Evolutionary conservation across 2,329 filamentous ascomycete genomes (phyloP).

Genomic region (Cladosporium oxysporum): DNA sequence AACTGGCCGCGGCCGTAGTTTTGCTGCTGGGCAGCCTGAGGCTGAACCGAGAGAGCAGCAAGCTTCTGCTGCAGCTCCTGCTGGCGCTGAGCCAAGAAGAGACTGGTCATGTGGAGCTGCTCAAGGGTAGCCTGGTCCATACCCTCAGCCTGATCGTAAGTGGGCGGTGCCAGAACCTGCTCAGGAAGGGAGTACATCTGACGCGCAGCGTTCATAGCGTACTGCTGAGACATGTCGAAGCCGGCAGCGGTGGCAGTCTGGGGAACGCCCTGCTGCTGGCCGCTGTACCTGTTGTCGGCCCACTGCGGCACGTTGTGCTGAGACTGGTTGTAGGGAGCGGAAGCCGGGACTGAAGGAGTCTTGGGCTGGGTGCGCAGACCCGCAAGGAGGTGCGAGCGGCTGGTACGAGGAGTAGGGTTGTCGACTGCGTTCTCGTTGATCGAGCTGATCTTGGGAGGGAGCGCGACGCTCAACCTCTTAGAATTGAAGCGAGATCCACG

Average conservation of each 20-base stretch:
- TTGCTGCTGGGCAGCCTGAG: constrained; percentile 57
- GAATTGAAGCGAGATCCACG: constrained; percentile 77
- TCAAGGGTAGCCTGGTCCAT: constrained; percentile 87
- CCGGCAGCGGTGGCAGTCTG: constrained; percentile 61
- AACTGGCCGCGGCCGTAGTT: constrained; percentile 39
- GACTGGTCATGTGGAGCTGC: constrained; percentile 85
- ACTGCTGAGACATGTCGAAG: constrained; percentile 47
- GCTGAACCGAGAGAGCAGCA: constrained; percentile 76
- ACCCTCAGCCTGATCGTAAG: constrained; percentile 69
- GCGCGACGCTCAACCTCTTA: constrained; percentile 83
- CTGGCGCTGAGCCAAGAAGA: constrained; percentile 92
- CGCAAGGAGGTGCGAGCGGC: constrained; percentile 89
- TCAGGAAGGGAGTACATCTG: constrained; percentile 73
- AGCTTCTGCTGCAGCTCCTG: constrained; percentile 94
- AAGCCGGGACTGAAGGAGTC: constrained; percentile 69
- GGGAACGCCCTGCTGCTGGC: constrained; percentile 51
- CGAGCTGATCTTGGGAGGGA: constrained; percentile 66
- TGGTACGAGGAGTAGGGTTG: constrained; percentile 83
- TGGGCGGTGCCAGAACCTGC: constrained; percentile 82
- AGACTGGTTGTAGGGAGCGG: constrained; percentile 61
- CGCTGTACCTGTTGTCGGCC: constrained; percentile 43
- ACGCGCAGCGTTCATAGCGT: constrained; percentile 49
- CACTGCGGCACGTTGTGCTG: constrained; percentile 52
- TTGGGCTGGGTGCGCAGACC: constrained; percentile 93
- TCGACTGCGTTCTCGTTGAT: constrained; percentile 69